Evolutionary conservation across 176 grass and related monocot species (phyloP), one percentile per base, ranked within the genome.

Genomic region (Avena eriantha): DNA sequence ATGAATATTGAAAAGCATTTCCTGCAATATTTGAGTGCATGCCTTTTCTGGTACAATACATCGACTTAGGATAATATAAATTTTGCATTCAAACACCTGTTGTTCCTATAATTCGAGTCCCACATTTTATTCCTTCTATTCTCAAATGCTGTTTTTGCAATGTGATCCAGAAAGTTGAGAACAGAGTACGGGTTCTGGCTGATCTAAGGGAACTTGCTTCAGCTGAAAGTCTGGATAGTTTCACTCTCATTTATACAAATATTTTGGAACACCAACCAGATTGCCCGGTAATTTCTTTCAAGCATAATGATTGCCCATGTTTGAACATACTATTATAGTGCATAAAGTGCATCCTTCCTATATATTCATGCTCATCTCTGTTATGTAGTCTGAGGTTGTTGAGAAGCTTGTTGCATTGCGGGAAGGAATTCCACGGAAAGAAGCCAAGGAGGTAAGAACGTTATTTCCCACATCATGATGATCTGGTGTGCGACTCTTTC

Each of bases 251-350:
- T 75, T 99, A 99, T 63, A 99, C 94, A 66, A 95, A 94, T 86
- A 99, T 99, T 86, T 89, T 99, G 63, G 97, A 99, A 87, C 94
- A 99, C 91, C 97, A 99, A 84, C 87, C 97, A 79, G 97, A 99
- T 82, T 99, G 97, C 87, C 97, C 92, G 22, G 97, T 99, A 97
- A 87, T 72, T 89, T 90, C 1, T 51, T 84, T 71, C 41, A 87
- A 59, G 69, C 59, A 71, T 83, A 67, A 47, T 76, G 19, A 59
- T 76, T 51, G 43, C 72, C 21, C 50, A 53, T 43, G 31, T 39
- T 85, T 66, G 36, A 86, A 26, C 21, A 26, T 83, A 71, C n/a
- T 82, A 69, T 82, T 71, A 34, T 3, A 59, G 10, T 33, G 31
- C 70, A 60, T 48, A 58, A 70, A 50, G 1, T 82, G 47, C n/a